phyloP scores from a whole-genome alignment of 208 protist species.

The Leishmania gerbilli region DNA sequence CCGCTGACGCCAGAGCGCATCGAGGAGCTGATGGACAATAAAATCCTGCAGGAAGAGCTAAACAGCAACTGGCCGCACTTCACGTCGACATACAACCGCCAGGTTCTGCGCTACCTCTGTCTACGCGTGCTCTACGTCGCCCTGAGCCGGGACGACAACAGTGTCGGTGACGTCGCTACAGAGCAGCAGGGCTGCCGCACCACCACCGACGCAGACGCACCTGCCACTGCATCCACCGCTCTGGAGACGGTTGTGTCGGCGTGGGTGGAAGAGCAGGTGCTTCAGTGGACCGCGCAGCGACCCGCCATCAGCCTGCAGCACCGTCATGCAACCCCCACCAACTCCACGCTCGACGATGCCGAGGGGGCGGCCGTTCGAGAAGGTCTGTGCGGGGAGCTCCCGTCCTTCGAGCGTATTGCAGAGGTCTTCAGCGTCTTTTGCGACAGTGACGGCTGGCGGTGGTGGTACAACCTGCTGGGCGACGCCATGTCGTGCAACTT shows the following conservation, averaged over 20 bases:
- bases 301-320: neutral
- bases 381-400: constrained; percentile 16
- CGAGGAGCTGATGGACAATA: constrained; percentile 26
- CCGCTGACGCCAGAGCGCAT: constrained; percentile 23
- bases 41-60: constrained; percentile 26
- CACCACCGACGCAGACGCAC: neutral
- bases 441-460: constrained; percentile 24
- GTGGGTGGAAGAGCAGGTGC: constrained; percentile 25
- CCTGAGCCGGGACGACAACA: neutral
- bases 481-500: constrained; percentile 28
- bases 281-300: constrained; percentile 11
- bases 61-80: constrained; percentile 26
- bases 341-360: neutral
- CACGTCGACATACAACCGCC: constrained; percentile 24
- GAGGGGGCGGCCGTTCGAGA: constrained; percentile 8
- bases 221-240: neutral
- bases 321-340: neutral
- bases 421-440: constrained; percentile 10
- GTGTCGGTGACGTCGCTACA: neutral
- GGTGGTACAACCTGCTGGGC: constrained; percentile 28
- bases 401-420: constrained; percentile 13
- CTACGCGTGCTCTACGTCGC: constrained; percentile 20
- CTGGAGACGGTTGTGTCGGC: constrained; percentile 15
- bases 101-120: constrained; percentile 28
- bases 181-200: neutral